Evolutionary conservation across 2,329 filamentous ascomycete species (phyloP).

Genomic region (Penicillium brevicompactum): DNA sequence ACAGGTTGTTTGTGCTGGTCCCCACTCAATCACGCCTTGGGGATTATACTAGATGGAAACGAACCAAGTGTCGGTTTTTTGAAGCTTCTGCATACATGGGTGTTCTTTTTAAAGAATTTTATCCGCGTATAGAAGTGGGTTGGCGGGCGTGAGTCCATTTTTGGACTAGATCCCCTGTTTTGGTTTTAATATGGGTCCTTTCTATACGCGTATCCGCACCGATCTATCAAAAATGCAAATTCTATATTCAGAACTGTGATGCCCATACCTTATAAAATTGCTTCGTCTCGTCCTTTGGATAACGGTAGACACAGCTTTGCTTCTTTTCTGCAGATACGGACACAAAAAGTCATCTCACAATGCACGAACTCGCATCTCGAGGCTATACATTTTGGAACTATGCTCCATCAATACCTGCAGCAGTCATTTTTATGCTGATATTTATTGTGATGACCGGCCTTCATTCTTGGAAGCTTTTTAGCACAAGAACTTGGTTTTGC

Average conservation of each 20-base stretch:
- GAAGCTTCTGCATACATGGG: background rate
- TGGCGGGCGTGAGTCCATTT: background rate
- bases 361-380: slow-evolving; percentile 7
- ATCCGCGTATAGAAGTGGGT: background rate
- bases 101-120: background rate
- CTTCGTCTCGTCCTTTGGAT: background rate
- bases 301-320: background rate
- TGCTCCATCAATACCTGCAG: slow-evolving; percentile 12
- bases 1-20: too few species aligned
- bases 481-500: slow-evolving; percentile 15
- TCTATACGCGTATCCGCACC: slow-evolving; percentile 6
- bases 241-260: background rate
- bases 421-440: slow-evolving; percentile 17
- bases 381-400: slow-evolving; percentile 16
- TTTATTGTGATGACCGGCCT: slow-evolving; percentile 11
- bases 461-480: slow-evolving; percentile 14
- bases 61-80: too few species aligned
- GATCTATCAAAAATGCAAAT: background rate
- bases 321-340: background rate
- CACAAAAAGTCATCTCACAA: background rate
- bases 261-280: background rate
- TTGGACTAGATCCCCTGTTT: background rate
- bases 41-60: too few species aligned
- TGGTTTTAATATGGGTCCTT: background rate
- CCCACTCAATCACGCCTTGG: too few species aligned